Conservation (phyloP, 2,329 filamentous ascomycete species). For the Talaromyces marneffei region DNA sequence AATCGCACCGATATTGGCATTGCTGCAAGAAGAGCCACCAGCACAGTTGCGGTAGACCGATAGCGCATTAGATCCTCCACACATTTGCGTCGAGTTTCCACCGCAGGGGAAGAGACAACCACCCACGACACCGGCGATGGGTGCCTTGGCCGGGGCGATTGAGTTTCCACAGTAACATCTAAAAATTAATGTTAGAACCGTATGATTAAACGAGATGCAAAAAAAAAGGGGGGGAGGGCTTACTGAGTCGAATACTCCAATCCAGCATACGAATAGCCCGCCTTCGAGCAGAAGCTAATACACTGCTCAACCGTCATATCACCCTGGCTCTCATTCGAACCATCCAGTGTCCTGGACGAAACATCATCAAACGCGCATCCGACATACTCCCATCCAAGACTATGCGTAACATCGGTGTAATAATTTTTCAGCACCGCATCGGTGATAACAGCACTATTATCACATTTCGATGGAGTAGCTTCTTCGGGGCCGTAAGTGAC, state of each 20-base stretch:
- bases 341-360: slow-evolving; percentile 32
- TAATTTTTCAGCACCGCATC: slow-evolving; percentile 16
- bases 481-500: slow-evolving; percentile 32
- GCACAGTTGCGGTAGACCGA: slow-evolving; percentile 25
- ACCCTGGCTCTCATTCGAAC: slow-evolving; percentile 17
- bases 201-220: too few relatives aligned
- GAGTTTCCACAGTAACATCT: slow-evolving; percentile 15
- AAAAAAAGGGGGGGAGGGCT: not conserved
- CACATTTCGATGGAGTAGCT: slow-evolving; percentile 19
- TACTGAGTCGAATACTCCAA: slow-evolving; percentile 22
- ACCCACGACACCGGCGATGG: slow-evolving; percentile 22
- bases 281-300: slow-evolving; percentile 25
- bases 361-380: slow-evolving; percentile 54
- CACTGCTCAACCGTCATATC: slow-evolving; percentile 26
- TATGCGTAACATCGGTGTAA: slow-evolving; percentile 40
- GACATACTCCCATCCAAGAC: slow-evolving; percentile 52
- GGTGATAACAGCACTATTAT: slow-evolving; percentile 5
- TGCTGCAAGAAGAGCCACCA: slow-evolving; percentile 14
- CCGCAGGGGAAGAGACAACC: slow-evolving; percentile 23
- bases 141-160: slow-evolving; percentile 12
- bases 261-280: slow-evolving; percentile 29
- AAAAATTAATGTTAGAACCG: not conserved
- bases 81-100: slow-evolving; percentile 22
- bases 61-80: slow-evolving; percentile 20
- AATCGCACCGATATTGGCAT: slow-evolving; percentile 12